Conservation (phyloP, 2,329 filamentous ascomycete species). For the Scedosporium minutisporum region DNA sequence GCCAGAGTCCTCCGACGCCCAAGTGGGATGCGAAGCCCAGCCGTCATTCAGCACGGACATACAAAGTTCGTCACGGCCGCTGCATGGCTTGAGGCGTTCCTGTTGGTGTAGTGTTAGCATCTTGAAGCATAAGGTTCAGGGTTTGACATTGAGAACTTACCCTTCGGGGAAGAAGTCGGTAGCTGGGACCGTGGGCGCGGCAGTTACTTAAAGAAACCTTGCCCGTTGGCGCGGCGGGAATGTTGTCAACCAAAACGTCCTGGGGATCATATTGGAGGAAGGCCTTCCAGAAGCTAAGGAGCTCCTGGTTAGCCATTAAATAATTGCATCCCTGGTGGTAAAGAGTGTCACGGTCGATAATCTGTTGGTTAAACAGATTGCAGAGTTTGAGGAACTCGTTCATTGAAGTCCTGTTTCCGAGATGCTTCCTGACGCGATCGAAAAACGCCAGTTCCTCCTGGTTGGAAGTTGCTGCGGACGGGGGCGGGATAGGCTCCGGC, state of each 20-base stretch:
- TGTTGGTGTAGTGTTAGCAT: slow-evolving; percentile 17
- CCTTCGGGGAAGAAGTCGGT: slow-evolving; percentile 80
- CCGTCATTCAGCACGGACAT: slow-evolving; percentile 90
- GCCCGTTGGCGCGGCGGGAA: slow-evolving; percentile 63
- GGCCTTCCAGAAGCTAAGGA: slow-evolving; percentile 79
- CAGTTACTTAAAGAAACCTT: slow-evolving; percentile 93
- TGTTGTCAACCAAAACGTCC: slow-evolving; percentile 71
- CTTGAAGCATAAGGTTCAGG: neutral
- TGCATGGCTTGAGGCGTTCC: slow-evolving; percentile 85
- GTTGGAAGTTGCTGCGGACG: slow-evolving; percentile 60
- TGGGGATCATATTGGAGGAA: slow-evolving; percentile 72
- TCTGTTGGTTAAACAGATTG: slow-evolving; percentile 86
- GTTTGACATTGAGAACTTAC: slow-evolving; percentile 26
- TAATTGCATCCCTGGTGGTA: slow-evolving; percentile 76
- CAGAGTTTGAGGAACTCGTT: slow-evolving; percentile 95
- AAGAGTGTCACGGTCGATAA: slow-evolving; percentile 78
- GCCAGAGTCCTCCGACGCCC: slow-evolving; percentile 95
- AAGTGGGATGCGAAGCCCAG: slow-evolving; percentile 97
- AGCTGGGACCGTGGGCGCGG: slow-evolving; percentile 89
- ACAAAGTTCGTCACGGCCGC: slow-evolving; percentile 89
- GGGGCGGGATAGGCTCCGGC: slow-evolving; percentile 77
- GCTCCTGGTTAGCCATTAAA: slow-evolving; percentile 77
- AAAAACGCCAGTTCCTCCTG: slow-evolving; percentile 89
- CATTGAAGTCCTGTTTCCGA: slow-evolving; percentile 84
- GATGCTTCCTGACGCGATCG: slow-evolving; percentile 91